Conservation (phyloP, 2,329 filamentous ascomycete species). For the Phaeosphaeriaceae sp. region DNA sequence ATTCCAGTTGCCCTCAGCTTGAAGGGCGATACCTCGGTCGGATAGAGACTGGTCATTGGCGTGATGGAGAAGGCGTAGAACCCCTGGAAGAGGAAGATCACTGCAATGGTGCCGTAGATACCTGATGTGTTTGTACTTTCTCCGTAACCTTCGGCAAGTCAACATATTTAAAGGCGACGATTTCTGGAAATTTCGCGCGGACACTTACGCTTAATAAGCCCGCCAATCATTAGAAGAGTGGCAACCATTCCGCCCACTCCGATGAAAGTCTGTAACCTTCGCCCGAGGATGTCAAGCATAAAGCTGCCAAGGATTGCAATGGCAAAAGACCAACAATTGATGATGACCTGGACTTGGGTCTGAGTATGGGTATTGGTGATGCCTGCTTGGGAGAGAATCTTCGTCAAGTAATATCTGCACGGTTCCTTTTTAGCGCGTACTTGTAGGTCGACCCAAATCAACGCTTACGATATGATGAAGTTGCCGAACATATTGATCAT, state of each 20-base stretch:
- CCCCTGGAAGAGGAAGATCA: constrained; percentile 29
- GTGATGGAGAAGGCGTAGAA: constrained; percentile 48
- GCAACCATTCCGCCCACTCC: constrained; percentile 1
- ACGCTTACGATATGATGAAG: constrained; percentile 3
- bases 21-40: constrained; percentile 46
- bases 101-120: constrained; percentile 44
- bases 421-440: background rate
- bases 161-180: background rate
- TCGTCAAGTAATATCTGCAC: constrained; percentile 48
- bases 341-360: constrained; percentile 45
- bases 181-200: background rate
- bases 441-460: too few relatives aligned
- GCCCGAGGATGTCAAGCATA: constrained; percentile 42
- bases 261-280: constrained; percentile 16
- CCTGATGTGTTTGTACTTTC: constrained; percentile 47
- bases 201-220: constrained; percentile 8
- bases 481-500: constrained; percentile 32
- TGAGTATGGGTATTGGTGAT: constrained; percentile 55
- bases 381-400: constrained; percentile 56
- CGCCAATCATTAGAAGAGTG: constrained; percentile 17
- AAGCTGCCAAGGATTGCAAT: constrained; percentile 39
- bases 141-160: constrained; percentile 30
- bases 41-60: constrained; percentile 40
- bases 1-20: too few relatives aligned
- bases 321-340: constrained; percentile 16